phyloP scores from a whole-genome alignment of 164 flowering plant genomes.

The Nymphaea colorata region DNA sequence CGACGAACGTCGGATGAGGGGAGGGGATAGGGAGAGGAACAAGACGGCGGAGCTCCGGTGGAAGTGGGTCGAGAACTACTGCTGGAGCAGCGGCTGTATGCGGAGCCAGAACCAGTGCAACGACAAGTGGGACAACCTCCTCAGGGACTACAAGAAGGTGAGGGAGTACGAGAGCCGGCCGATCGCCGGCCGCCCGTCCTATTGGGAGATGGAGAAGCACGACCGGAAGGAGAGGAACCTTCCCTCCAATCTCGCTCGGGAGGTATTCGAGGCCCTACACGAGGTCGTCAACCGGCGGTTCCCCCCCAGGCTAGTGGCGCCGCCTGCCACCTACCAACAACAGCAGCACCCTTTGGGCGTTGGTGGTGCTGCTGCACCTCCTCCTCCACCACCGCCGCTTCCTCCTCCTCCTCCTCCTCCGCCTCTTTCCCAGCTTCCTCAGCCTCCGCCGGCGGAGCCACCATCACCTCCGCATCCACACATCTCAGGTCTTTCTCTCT shows the following conservation, averaged over 20 bases:
- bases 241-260: conserved; percentile 21
- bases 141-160: conserved; percentile 37
- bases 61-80: conserved; percentile 40
- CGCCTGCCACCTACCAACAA: neutral
- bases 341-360: neutral
- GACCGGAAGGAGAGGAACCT: conserved; percentile 23
- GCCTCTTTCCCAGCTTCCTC: conserved; percentile 2
- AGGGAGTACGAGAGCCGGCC: conserved; percentile 16
- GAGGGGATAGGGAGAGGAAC: neutral
- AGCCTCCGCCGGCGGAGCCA: conserved; percentile 5
- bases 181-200: conserved; percentile 6
- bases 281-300: conserved; percentile 16
- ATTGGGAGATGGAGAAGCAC: conserved; percentile 29
- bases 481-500: neutral
- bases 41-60: conserved; percentile 28
- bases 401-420: conserved; percentile 8
- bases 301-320: neutral
- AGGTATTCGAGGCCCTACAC: conserved; percentile 21
- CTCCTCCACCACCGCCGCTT: neutral
- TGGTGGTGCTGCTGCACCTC: neutral
- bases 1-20: conserved; percentile 19
- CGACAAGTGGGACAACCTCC: conserved; percentile 37
- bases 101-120: conserved; percentile 40
- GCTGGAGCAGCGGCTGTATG: conserved; percentile 24
- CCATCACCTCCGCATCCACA: conserved; percentile 17